phyloP scores from a whole-genome alignment of 495 filamentous ascomycete genomes.

The Penicillium waksmanii region DNA sequence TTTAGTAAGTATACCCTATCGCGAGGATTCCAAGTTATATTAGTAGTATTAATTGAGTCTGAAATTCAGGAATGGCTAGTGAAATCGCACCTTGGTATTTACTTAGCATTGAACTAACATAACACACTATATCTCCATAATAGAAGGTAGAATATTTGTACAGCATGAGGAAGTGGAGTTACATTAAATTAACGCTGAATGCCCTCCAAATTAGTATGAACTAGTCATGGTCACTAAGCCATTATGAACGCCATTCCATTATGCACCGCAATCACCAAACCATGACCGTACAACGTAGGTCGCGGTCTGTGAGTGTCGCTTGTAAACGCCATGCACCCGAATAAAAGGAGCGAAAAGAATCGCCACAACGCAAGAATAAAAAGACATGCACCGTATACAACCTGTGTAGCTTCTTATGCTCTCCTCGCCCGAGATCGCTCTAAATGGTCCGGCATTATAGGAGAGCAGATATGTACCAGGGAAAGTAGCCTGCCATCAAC shows the following conservation, averaged over 20 bases:
- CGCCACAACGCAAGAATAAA: not conserved
- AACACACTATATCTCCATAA: not conserved
- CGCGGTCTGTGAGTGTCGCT: not conserved
- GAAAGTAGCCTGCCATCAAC: not conserved
- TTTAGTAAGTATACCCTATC: no score
- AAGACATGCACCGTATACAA: not conserved
- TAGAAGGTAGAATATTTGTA: not conserved
- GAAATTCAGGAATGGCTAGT: no score
- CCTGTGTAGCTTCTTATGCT: no score
- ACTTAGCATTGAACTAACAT: no score
- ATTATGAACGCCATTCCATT: not conserved
- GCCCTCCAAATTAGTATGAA: not conserved
- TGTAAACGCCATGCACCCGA: conserved; percentile 3
- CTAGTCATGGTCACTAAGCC: no score
- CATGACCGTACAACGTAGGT: not conserved
- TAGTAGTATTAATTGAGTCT: no score
- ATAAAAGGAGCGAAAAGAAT: not conserved
- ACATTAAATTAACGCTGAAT: not conserved
- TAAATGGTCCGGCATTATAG: no score
- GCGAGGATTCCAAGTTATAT: no score
- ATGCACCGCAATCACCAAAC: not conserved
- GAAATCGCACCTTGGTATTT: no score
- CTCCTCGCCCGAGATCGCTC: no score
- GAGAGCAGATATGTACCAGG: not conserved
- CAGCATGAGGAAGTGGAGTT: not conserved